Conservation (phyloP, 1,139 yeast species). For the Scheffersomyces illinoinensis region DNA sequence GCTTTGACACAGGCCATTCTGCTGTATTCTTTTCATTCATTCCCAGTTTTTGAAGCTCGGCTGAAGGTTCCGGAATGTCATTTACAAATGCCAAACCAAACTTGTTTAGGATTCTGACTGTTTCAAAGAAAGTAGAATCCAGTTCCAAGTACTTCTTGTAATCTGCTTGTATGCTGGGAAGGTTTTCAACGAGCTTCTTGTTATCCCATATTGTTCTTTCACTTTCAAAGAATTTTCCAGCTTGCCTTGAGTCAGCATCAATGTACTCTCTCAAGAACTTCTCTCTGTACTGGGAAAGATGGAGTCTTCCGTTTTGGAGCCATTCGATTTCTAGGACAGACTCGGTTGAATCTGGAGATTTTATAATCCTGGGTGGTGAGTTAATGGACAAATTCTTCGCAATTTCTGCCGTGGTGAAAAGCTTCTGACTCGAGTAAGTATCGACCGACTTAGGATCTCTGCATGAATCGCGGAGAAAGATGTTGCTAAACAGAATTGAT, state of each 20-base stretch:
- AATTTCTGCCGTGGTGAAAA: constrained; percentile 62
- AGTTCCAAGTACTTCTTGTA: constrained; percentile 45
- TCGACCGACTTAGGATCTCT: constrained; percentile 53
- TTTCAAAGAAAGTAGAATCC: constrained; percentile 34
- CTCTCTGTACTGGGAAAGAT: constrained; percentile 43
- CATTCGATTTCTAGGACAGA: constrained; percentile 50
- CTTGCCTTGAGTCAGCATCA: constrained; percentile 29
- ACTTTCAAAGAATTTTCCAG: constrained; percentile 34
- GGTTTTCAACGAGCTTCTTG: constrained; percentile 19
- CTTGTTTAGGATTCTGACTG: constrained; percentile 50
- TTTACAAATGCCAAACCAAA: constrained; percentile 62
- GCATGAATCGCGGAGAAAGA: constrained; percentile 70
- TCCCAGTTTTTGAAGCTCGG: constrained; percentile 10
- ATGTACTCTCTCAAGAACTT: constrained; percentile 50
- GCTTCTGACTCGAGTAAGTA: constrained; percentile 58
- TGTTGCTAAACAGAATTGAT: constrained; percentile 47
- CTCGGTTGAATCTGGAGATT: constrained; percentile 23
- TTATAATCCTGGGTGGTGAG: constrained; percentile 26
- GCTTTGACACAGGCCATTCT: constrained; percentile 42
- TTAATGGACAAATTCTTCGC: constrained; percentile 23
- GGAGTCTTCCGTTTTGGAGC: constrained; percentile 46
- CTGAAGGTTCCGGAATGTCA: constrained; percentile 46
- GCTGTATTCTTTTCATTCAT: constrained; percentile 29
- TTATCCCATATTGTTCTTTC: constrained; percentile 46
- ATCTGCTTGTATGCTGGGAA: constrained; percentile 23